Evolutionary conservation across 495 filamentous ascomycete species (phyloP).

Genomic region (Penicillium dipodomyicola): DNA sequence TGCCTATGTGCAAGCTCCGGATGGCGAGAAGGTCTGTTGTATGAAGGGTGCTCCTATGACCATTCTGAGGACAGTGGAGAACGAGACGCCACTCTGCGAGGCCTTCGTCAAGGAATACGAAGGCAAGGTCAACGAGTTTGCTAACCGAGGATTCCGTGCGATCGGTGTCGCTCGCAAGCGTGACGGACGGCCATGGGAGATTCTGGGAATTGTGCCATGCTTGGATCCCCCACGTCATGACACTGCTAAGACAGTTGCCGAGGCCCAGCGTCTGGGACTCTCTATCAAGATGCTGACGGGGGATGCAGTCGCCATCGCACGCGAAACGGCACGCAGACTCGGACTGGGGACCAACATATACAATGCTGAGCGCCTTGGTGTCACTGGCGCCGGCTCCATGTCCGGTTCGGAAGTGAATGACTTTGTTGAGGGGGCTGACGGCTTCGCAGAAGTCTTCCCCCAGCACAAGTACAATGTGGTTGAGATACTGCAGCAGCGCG

Average conservation of each 20-base stretch:
- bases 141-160: slow-evolving; percentile 86
- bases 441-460: slow-evolving; percentile 92
- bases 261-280: slow-evolving; percentile 83
- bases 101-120: slow-evolving; percentile 77
- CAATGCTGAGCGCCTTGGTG: slow-evolving; percentile 83
- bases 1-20: slow-evolving; percentile 75
- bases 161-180: slow-evolving; percentile 88
- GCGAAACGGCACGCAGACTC: slow-evolving; percentile 84
- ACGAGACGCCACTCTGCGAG: slow-evolving; percentile 67
- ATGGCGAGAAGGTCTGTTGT: slow-evolving; percentile 78
- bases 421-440: slow-evolving; percentile 92
- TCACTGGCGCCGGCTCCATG: slow-evolving; percentile 85
- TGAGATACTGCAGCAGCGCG: slow-evolving; percentile 91
- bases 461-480: slow-evolving; percentile 98
- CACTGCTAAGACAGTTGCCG: slow-evolving; percentile 83
- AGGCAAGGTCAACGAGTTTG: slow-evolving; percentile 87
- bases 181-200: slow-evolving; percentile 74
- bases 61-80: slow-evolving; percentile 78
- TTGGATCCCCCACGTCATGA: slow-evolving; percentile 88
- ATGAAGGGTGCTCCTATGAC: slow-evolving; percentile 89
- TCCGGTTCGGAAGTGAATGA: slow-evolving; percentile 89
- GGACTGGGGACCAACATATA: slow-evolving; percentile 93
- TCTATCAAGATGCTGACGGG: slow-evolving; percentile 97
- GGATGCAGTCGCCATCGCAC: slow-evolving; percentile 90
- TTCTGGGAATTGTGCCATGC: slow-evolving; percentile 93